Percentiles rank a stretch among this genome's conserved stretches.
phyloP scores from a whole-genome alignment of 805 yeast species.

The Candida ipomoeae region DNA sequence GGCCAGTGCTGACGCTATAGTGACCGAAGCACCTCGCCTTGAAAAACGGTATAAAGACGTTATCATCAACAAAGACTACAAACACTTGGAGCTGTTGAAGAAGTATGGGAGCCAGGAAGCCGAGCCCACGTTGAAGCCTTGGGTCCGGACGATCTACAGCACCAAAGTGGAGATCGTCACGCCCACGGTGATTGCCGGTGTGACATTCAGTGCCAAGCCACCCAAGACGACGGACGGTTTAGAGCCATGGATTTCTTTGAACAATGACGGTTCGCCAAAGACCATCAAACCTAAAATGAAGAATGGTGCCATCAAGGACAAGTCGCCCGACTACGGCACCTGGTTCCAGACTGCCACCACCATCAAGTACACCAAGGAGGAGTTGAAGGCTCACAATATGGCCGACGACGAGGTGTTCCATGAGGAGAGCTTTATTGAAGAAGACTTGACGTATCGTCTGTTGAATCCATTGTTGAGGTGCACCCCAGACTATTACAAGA shows the following conservation, averaged over 20 bases:
- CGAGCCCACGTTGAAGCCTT: conserved; percentile 45
- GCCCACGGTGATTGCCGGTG: conserved; percentile 61
- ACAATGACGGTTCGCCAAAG: conserved; percentile 74
- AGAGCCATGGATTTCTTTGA: conserved; percentile 76
- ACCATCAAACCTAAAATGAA: conserved; percentile 74
- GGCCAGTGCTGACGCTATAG: conserved; percentile 13
- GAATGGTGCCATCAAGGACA: conserved; percentile 63
- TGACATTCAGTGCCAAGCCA: conserved; percentile 64
- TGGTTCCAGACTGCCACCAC: conserved; percentile 72
- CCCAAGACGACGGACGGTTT: conserved; percentile 67
- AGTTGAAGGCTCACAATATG: conserved; percentile 71
- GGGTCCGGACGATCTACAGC: conserved; percentile 69
- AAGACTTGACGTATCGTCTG: conserved; percentile 67
- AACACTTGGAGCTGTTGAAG: conserved; percentile 22
- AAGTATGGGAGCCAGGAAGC: conserved; percentile 16
- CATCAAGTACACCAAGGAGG: conserved; percentile 50
- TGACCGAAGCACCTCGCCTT: conserved; percentile 14
- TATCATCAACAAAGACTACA: conserved; percentile 28
- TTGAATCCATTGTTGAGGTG: conserved; percentile 81
- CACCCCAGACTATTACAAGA: conserved; percentile 70
- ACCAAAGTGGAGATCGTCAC: conserved; percentile 54
- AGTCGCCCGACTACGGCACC: conserved; percentile 68
- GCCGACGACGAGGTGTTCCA: conserved; percentile 52
- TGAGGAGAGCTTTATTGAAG: conserved; percentile 55
- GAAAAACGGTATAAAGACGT: conserved; percentile 29